These are phyloP conservation scores for Mimosa bimucronata DNA, from an alignment of 306 rosid species.

Conservation along the genomic window DNA sequence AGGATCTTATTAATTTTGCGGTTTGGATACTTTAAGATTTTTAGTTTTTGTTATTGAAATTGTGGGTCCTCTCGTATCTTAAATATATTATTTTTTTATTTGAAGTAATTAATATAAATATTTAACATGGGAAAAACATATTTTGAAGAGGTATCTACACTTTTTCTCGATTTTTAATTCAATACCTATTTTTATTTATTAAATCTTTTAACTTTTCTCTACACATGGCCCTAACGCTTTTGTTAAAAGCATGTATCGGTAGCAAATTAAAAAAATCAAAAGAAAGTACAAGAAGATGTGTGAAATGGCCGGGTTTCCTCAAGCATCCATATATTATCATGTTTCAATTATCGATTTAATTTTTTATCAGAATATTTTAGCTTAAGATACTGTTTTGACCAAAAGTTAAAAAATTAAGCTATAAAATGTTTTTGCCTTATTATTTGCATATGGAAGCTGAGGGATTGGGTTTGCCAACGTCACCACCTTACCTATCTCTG, in stretches of 20 bases:
- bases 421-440: not conserved
- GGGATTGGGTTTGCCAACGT: slow-evolving; percentile 65
- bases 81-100: not conserved
- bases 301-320: no score
- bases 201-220: no score
- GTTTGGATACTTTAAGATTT: not conserved
- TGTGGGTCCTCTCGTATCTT: not conserved
- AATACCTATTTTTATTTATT: no score
- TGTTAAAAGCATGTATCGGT: no score
- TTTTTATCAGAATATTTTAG: not conserved
- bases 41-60: not conserved
- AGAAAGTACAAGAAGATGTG: no score
- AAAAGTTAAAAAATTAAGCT: not conserved
- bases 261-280: no score
- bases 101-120: not conserved
- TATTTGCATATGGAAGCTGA: slow-evolving; percentile 57
- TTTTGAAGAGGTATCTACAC: no score
- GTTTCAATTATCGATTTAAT: not conserved
- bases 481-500: slow-evolving; percentile 75
- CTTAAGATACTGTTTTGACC: no score
- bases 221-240: no score
- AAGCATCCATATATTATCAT: not conserved
- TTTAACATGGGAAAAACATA: not conserved
- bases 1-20: not conserved
- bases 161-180: no score